Evolutionary conservation across 139 green algal species (phyloP), one percentile per base, ranked within the genome.

Genomic region (Asterochloris sp.): DNA sequence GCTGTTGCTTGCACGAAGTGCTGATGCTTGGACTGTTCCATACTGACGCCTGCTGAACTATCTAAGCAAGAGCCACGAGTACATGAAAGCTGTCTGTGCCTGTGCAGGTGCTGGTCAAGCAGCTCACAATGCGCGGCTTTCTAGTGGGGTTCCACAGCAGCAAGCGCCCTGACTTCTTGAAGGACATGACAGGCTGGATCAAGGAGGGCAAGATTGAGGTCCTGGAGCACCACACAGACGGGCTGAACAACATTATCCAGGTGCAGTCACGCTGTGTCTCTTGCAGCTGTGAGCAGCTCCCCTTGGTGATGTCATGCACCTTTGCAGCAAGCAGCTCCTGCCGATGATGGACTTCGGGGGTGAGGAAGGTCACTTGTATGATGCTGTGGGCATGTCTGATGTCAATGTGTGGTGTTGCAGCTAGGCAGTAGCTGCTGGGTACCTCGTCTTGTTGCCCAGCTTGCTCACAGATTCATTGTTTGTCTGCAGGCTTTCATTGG

Each of bases 131-230:
- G 19, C 21, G 68, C 29, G 76, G 76, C 10, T 80, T 69, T 62
- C 23, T 80, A 15, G 76, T 80, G 0, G 11, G 54, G 16, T 21
- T n/a, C 54, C 68, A 69, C 54, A 60, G 24, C 10, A 21, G 23
- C 28, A 60, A n/a, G 15, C 6, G 67, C 6, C 60, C 60, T 54
- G 38, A 69, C 9, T 80, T 80, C 24, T 26, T 12, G 0, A 80
- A 80, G 13, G 76, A 80, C 60, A 80, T 80, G 76, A 26, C 69
- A 21, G 60, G 68, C 60, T 80, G 76, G 76, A 28, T 80, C 60
- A 80, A 80, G 26, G 76, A 80, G 23, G 76, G 76, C 23, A 80
- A 80, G 60, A 69, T 80, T 10, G 29, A 80, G 24, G 47, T 69
- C 26, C 13, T 69, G 12, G 60, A 69, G 24, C 60, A 80, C 54